Evolutionary conservation across 2,329 filamentous ascomycete genomes (phyloP), one percentile per base, ranked within the genome.

Genomic region (Balansia obtecta): DNA sequence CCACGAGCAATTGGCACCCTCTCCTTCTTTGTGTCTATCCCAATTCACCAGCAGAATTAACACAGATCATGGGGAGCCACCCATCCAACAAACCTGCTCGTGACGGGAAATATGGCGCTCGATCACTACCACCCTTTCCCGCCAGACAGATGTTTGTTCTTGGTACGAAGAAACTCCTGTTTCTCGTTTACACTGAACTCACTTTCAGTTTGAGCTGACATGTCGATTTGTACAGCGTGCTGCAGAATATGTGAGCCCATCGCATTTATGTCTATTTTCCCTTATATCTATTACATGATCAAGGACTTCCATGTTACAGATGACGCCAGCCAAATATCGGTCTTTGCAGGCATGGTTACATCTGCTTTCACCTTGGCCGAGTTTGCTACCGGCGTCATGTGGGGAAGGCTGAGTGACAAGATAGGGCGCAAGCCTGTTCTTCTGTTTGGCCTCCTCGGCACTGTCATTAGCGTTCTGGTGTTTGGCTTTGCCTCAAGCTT

Each of bases 231-330:
- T 18, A 48, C 55, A 94, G 90, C 89, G 44, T 76, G 95, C 62
- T 95, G 90, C 70, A 85, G 93, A 63, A 91, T 98, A 72, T 96
- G 89, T 74, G 93, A 98, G 66, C 93, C 93, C 48, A 97, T 98
- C 67, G 93, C 93, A 6, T 97, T 98, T 75, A 97, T 96, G 88
- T 96, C 90, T 49, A 96, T 97, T 59, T 97, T 98, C 65, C 93
- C 93, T 1, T 98, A 97, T 68, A 89, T 95, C 59, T 97, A 95
- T 72, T 91, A 86, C 73, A 97, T 98, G 93, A 85, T 97, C 59
- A 77, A 89, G 61, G 88, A 89, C 54, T 97, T 97, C 69, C 75
- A 86, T 61, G 83, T 95, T 63, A 87, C 89, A 55, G 75, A 87
- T 45, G 82, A 89, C 63, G 74, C 85, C 55, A 82, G 77, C 60